Evolutionary conservation across 495 filamentous ascomycete genomes (phyloP), one percentile per base, ranked within the genome.

Genomic region (Viridothelium virens): DNA sequence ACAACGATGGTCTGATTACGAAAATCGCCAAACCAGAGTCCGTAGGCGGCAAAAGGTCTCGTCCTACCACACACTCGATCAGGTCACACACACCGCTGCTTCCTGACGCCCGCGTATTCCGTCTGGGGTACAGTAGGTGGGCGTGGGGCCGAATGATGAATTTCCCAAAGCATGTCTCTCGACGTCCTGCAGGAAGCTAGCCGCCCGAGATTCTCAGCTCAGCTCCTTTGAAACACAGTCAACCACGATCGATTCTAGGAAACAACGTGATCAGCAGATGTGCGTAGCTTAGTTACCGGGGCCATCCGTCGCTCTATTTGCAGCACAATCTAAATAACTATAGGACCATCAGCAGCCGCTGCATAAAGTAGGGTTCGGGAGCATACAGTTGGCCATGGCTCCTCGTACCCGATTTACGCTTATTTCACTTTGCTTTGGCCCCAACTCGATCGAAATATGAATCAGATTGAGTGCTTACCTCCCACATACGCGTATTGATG

Each of bases 201-300:
- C n/a, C n/a, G n/a, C 12, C n/a, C 48, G 48, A 53, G n/a, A 44
- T 44, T 44, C 18, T 53, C 48, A 53, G 48, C 48, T 53, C 48
- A 53, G n/a, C 48, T 53, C 11, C 48, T 53, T 53, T 53, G 48
- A 53, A 53, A 53, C 48, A n/a, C 48, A 9, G 18, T 16, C 5
- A 5, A 53, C 5, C 48, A 53, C 18, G 10, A 7, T 53, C 11
- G 48, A 14, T 25, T 9, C 48, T n/a, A 2, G 48, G n/a, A 53
- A 53, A 14, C n/a, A 53, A 9, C 48, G 18, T 25, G n/a, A 25
- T 25, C 25, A 25, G 25, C 25, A 25, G 25, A 25, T 25, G 25
- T 25, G 25, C 25, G 25, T 25, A 25, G 25, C 25, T 25, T 25
- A 25, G 25, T 25, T 5, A 53, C 48, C 48, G 5, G 11, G 7